Evolutionary conservation across 768 basidiomycete genomes (phyloP).

Genomic region (Calocera cornea): DNA sequence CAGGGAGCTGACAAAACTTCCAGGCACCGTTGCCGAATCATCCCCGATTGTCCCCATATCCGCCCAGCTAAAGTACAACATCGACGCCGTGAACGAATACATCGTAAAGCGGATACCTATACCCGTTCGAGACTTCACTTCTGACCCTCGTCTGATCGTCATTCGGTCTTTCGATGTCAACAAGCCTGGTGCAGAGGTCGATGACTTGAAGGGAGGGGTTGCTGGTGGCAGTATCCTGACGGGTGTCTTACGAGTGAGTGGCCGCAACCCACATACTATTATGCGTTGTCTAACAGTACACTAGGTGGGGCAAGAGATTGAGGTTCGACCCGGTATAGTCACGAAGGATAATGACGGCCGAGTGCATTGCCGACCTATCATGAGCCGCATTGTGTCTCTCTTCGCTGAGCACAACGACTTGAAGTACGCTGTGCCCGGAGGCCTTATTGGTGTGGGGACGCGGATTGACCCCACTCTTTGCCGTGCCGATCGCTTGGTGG

Average conservation of each 20-base stretch:
- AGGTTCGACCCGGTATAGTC: constrained; percentile 93
- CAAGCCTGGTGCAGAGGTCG: constrained; percentile 93
- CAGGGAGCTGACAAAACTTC: not conserved
- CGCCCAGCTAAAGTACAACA: constrained; percentile 97
- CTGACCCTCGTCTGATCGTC: constrained; percentile 87
- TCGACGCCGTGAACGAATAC: constrained; percentile 97
- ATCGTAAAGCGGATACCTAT: constrained; percentile 95
- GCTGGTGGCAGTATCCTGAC: constrained; percentile 93
- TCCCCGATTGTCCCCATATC: constrained; percentile 99
- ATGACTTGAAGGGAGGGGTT: constrained; percentile 95
- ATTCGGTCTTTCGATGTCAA: constrained; percentile 99
- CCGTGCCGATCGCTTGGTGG: constrained; percentile 90
- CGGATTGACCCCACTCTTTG: constrained; percentile 93
- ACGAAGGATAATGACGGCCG: constrained; percentile 85
- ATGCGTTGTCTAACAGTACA: not conserved
- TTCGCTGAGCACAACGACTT: constrained; percentile 92
- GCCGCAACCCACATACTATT: not conserved
- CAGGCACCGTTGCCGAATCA: constrained; percentile 91
- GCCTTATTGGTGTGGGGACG: constrained; percentile 96
- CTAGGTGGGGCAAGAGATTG: constrained; percentile 75
- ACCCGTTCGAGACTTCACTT: constrained; percentile 82
- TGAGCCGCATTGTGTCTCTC: constrained; percentile 77
- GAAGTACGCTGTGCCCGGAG: constrained; percentile 91
- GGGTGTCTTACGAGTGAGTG: constrained; percentile 56
- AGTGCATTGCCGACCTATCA: constrained; percentile 86